Evolutionary conservation across 2,329 filamentous ascomycete genomes (phyloP), one percentile per base, ranked within the genome.

Genomic region (Stenocarpella maydis): DNA sequence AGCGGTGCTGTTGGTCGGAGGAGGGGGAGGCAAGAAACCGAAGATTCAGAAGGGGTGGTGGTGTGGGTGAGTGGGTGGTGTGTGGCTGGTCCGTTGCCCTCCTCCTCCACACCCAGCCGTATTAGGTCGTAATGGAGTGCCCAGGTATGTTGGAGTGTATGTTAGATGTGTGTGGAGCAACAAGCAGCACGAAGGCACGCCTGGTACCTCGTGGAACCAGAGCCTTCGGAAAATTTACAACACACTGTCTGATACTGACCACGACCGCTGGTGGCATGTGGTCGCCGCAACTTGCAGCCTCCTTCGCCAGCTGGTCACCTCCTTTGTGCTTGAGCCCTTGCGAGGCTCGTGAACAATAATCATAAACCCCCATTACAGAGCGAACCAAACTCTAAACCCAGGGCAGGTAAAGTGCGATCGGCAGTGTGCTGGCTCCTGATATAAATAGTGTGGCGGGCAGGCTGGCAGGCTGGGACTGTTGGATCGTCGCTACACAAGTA

Each of bases 281-380:
- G 39, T 45, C 39, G 55, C 17, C 31, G 31, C 31, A 34, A 34
- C 31, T 17, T 49, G 47, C 24, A 49, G 58, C 14, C n/a, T 31
- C 10, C 3, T 47, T 14, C 8, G 31, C 34, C 9, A 37, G 58
- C 28, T 21, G 19, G 26, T 61, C 41, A 41, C 58, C 41, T 47
- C 58, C 19, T 17, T 47, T 19, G 55, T 21, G 55, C 55, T 45
- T 61, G 24, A 61, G 58, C 58, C 58, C 58, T 61, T 61, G 58
- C n/a, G 41, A 61, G 58, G 58, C 58, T 61, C 58, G 15, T 41
- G 1, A 24, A 61, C 31, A 45, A 21, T 37, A 9, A 45, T 49
- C n/a, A n/a, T n/a, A n/a, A 61, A 61, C 41, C 58, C 58, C 58
- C 58, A 61, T 34, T 12, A 6, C 15, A 28, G 26, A 24, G 24